Evolutionary conservation across 2,329 filamentous ascomycete species (phyloP).

Genomic region (Aspergillus transmontanensis): DNA sequence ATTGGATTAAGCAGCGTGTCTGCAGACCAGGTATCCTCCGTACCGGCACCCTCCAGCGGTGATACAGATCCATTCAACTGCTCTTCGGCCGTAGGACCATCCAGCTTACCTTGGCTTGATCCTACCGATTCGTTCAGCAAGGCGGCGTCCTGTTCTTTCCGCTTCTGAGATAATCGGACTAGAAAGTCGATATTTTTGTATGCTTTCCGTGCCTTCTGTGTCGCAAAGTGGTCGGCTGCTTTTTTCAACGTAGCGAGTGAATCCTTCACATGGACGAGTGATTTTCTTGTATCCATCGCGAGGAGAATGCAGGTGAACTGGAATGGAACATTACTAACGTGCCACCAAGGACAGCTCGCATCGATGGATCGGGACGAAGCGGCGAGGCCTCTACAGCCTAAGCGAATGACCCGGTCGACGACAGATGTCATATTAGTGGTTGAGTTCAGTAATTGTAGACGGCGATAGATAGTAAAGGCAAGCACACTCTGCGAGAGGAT

Average conservation of each 20-base stretch:
- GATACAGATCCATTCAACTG: not conserved
- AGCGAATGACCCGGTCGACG: not conserved
- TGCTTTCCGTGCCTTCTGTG: not conserved
- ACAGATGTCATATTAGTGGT: not conserved
- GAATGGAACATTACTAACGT: constrained; percentile 23
- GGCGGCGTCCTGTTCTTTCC: not conserved
- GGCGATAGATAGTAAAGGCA: not conserved
- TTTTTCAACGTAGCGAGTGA: constrained; percentile 10
- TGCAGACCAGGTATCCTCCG: not conserved
- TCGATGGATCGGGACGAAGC: not conserved
- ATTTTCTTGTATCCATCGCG: constrained; percentile 16
- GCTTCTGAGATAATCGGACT: not conserved
- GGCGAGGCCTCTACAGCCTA: not conserved
- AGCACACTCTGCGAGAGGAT: not conserved
- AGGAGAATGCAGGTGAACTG: constrained; percentile 17
- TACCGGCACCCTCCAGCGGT: not conserved
- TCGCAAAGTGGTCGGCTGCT: not conserved
- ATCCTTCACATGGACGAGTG: constrained; percentile 9
- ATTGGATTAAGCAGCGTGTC: not conserved
- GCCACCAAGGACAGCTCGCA: constrained; percentile 18
- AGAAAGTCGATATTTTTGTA: not conserved
- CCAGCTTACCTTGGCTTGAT: not conserved
- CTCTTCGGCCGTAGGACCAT: not conserved
- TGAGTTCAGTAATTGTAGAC: not conserved
- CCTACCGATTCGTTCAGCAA: not conserved